These are phyloP conservation scores for Sclerospora graminicola DNA, from an alignment of 352 stramenopile genomes.

Conservation along the genomic window DNA sequence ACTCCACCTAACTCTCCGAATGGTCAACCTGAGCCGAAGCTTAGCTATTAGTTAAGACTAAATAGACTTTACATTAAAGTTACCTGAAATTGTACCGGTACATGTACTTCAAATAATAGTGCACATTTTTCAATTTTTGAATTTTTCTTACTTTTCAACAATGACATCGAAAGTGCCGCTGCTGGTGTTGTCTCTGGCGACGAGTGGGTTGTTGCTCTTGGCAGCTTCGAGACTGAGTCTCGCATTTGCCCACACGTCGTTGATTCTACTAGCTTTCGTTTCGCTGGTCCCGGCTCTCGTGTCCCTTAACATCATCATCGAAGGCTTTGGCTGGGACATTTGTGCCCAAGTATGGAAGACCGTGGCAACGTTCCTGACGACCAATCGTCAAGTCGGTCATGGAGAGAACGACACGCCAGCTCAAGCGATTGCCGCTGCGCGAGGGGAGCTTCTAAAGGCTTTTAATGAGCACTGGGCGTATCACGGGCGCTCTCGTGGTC, in stretches of 20 bases:
- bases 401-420: constrained; percentile 4
- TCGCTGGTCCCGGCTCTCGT: constrained; percentile 40
- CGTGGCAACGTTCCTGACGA: too few relatives aligned
- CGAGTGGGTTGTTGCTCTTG: constrained; percentile 16
- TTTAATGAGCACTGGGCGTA: constrained; percentile 40
- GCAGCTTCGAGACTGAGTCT: background rate
- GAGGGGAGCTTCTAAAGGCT: constrained; percentile 30
- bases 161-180: constrained; percentile 30
- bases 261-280: constrained; percentile 34
- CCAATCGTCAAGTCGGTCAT: constrained; percentile 7
- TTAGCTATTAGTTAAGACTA: too few relatives aligned
- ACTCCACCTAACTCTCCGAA: too few relatives aligned
- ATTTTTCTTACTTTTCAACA: too few relatives aligned
- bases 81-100: too few relatives aligned
- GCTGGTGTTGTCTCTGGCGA: constrained; percentile 16
- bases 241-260: constrained; percentile 5
- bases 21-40: too few relatives aligned
- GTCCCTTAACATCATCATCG: constrained; percentile 28
- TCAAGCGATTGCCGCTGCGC: constrained; percentile 20
- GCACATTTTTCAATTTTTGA: too few relatives aligned
- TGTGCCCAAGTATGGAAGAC: constrained; percentile 24
- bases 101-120: too few relatives aligned
- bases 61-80: too few relatives aligned
- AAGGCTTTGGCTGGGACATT: constrained; percentile 19
- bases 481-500: constrained; percentile 20